Percentiles rank a stretch among this genome's conserved stretches.
phyloP scores from a whole-genome alignment of 2,329 filamentous ascomycete genomes.

The Sphaerulina vaccinii region DNA sequence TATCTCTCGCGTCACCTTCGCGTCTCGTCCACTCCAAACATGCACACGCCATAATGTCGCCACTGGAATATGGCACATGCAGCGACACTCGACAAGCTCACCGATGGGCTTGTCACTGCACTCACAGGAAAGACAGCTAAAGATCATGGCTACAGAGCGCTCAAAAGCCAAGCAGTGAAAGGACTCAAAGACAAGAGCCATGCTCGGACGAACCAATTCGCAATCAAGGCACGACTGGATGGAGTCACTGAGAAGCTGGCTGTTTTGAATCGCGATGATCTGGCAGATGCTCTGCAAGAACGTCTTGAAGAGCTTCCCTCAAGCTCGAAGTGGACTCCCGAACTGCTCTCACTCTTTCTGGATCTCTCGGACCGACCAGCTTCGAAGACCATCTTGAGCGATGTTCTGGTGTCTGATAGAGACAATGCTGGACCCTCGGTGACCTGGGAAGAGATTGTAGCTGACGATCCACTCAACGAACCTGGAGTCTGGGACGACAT shows the following conservation, averaged over 20 bases:
- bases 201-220: conserved; percentile 51
- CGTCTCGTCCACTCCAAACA: not conserved
- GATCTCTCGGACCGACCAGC: conserved; percentile 79
- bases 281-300: conserved; percentile 67
- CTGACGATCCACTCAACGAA: conserved; percentile 71
- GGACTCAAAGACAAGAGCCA: conserved; percentile 44
- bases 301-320: conserved; percentile 61
- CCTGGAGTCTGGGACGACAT: conserved; percentile 69
- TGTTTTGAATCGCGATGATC: conserved; percentile 72
- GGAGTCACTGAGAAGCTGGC: conserved; percentile 81
- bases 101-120: conserved; percentile 68
- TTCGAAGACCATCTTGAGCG: conserved; percentile 64
- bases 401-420: conserved; percentile 50
- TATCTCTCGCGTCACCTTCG: conserved; percentile 2
- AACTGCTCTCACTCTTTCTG: conserved; percentile 74
- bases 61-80: conserved; percentile 65
- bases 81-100: conserved; percentile 62
- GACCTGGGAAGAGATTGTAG: conserved; percentile 77
- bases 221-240: conserved; percentile 42
- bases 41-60: conserved; percentile 11
- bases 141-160: conserved; percentile 35
- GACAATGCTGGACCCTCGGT: conserved; percentile 42
- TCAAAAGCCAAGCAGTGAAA: conserved; percentile 42
- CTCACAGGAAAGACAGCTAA: conserved; percentile 52
- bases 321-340: conserved; percentile 68